Percentiles rank a stretch among this genome's conserved stretches.
Conservation (phyloP, 257 asterid species). For the Nemophila menziesii region DNA sequence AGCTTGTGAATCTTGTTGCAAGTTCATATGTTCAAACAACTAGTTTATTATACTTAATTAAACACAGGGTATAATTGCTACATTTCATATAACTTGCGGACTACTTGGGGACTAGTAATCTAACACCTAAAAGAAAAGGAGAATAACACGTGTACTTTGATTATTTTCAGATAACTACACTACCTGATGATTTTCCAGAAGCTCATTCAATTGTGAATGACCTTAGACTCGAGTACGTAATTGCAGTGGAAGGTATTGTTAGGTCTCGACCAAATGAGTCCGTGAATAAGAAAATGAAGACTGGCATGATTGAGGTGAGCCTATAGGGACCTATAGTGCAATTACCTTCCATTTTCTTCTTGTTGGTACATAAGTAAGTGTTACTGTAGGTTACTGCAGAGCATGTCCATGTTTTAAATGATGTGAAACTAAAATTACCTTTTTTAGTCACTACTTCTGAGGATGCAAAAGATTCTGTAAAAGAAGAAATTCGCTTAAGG, state of each 20-base stretch:
- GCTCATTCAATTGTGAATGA: conserved; percentile 72
- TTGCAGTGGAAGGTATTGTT: conserved; percentile 81
- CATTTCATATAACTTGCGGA: too few relatives aligned
- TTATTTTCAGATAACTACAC: conserved; percentile 59
- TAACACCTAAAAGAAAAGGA: too few relatives aligned
- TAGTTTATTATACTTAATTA: too few relatives aligned
- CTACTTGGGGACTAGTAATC: too few relatives aligned
- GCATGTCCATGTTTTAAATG: conserved; percentile 61
- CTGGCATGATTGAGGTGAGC: conserved; percentile 80
- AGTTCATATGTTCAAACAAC: not conserved
- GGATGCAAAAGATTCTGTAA: conserved; percentile 60
- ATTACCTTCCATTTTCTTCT: not conserved
- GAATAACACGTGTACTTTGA: not conserved
- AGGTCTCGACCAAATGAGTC: conserved; percentile 73
- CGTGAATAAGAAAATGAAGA: conserved; percentile 73
- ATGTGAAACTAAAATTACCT: conserved; percentile 74
- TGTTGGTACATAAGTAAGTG: conserved; percentile 7
- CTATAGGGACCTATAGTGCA: not conserved
- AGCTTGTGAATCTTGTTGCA: not conserved
- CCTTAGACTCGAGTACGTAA: conserved; percentile 85
- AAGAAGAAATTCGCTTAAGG: conserved; percentile 94
- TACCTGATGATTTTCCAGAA: conserved; percentile 87
- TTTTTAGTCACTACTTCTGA: conserved; percentile 82
- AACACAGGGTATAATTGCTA: too few relatives aligned
- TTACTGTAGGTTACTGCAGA: conserved; percentile 71